These are phyloP conservation scores for Arthrobotrys entomopaga DNA, from an alignment of 2,329 filamentous ascomycete genomes.

Conservation along the genomic window DNA sequence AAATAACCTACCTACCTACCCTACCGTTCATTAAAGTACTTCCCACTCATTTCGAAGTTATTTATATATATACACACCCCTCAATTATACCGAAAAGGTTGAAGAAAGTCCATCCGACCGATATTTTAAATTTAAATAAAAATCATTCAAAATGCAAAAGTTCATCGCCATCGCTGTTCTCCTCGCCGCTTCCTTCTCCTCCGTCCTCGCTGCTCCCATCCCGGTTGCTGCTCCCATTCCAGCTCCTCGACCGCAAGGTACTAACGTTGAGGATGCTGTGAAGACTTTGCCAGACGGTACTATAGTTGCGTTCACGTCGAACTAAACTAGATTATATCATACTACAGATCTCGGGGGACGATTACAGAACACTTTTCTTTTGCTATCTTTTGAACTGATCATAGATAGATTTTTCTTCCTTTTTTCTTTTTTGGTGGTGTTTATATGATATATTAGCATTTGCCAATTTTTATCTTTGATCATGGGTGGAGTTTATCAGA, in stretches of 20 bases:
- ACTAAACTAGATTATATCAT: neutral
- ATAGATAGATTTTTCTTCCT: too few relatives aligned
- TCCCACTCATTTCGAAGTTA: neutral
- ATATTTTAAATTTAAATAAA: constrained; percentile 19
- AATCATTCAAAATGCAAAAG: constrained; percentile 53
- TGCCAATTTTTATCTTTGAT: too few relatives aligned
- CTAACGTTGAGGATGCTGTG: constrained; percentile 40
- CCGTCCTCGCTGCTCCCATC: constrained; percentile 39
- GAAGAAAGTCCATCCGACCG: neutral
- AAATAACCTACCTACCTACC: constrained; percentile 4
- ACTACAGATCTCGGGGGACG: neutral
- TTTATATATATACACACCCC: constrained; percentile 4
- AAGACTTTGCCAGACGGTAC: constrained; percentile 44
- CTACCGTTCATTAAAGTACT: neutral
- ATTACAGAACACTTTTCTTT: neutral
- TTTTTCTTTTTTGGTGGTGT: neutral
- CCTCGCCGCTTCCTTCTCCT: constrained; percentile 45
- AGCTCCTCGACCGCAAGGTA: constrained; percentile 20
- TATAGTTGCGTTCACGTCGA: constrained; percentile 36
- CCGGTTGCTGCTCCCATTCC: constrained; percentile 16
- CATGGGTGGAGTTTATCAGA: too few relatives aligned
- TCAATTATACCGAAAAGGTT: constrained; percentile 12
- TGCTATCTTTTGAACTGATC: neutral
- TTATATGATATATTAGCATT: too few relatives aligned
- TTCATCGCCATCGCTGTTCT: constrained; percentile 52